A percentile compares a stretch with the other conserved stretches of the same genome.
These are phyloP conservation scores for Sextonia rubra DNA, from an alignment of 164 flowering plant species.

Conservation along the genomic window DNA sequence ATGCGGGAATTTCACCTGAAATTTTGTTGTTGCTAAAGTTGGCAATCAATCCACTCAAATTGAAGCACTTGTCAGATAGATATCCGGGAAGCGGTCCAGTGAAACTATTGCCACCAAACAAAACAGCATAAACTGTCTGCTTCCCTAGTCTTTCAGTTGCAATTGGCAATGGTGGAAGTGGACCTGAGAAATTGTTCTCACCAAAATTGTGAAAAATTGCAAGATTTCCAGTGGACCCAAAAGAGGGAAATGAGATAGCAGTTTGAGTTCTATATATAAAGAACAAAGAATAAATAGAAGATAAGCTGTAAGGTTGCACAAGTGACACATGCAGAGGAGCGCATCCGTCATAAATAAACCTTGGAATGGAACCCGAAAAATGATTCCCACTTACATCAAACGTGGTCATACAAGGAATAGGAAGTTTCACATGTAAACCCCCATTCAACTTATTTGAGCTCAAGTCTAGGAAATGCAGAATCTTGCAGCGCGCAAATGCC, in stretches of 20 bases:
- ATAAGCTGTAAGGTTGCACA: constrained; percentile 5
- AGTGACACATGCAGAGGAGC: constrained; percentile 14
- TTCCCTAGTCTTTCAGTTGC: constrained; percentile 38
- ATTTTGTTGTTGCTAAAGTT: constrained; percentile 57
- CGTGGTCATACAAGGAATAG: constrained; percentile 59
- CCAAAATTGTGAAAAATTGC: constrained; percentile 61
- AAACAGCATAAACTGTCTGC: constrained; percentile 53
- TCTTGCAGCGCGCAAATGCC: constrained; percentile 42
- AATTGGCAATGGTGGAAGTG: constrained; percentile 45
- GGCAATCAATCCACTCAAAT: constrained; percentile 35
- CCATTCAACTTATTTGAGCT: constrained; percentile 62
- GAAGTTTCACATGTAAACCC: constrained; percentile 38
- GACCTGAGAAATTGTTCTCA: constrained; percentile 57
- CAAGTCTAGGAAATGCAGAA: constrained; percentile 54
- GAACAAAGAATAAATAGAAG: constrained; percentile 41
- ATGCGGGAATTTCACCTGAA: constrained; percentile 51
- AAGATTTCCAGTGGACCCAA: constrained; percentile 23
- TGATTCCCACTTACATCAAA: constrained; percentile 68
- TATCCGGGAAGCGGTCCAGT: constrained; percentile 46
- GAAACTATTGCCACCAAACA: constrained; percentile 53
- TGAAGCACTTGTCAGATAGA: constrained; percentile 54
- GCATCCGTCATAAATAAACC: constrained; percentile 35
- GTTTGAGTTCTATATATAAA: constrained; percentile 29
- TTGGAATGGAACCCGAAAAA: constrained; percentile 61
- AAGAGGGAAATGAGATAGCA: constrained; percentile 21